These are phyloP conservation scores for Camellia japonica DNA, from an alignment of 148 eudicot species.

Conservation along the genomic window DNA sequence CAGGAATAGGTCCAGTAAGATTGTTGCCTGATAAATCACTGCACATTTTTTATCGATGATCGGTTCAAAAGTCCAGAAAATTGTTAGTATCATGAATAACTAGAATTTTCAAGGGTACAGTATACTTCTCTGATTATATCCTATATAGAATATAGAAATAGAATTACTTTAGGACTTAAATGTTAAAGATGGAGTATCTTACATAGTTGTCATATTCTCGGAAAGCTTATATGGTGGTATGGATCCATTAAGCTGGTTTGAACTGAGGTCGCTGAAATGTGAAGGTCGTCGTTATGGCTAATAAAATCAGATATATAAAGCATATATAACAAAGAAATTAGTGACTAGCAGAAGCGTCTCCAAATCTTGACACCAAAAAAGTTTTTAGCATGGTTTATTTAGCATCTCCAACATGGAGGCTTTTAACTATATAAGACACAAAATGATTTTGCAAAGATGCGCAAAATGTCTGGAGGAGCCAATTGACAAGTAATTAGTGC, in stretches of 20 bases:
- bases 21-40: constrained; percentile 61
- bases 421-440: background rate
- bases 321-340: background rate
- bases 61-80: constrained; percentile 11
- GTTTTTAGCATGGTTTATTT: background rate
- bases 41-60: constrained; percentile 20
- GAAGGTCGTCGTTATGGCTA: constrained; percentile 11
- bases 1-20: constrained; percentile 54
- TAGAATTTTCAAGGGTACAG: background rate
- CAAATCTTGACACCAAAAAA: background rate
- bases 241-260: constrained; percentile 61
- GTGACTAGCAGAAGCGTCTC: background rate
- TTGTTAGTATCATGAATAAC: background rate
- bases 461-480: background rate
- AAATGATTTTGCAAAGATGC: background rate
- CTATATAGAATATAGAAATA: background rate
- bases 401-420: background rate
- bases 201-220: constrained; percentile 62
- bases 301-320: background rate
- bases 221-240: constrained; percentile 54
- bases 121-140: constrained; percentile 1
- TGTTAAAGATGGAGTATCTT: constrained; percentile 21
- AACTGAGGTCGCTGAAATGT: constrained; percentile 63
- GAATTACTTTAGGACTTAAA: background rate
- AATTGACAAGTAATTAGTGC: background rate